phyloP scores from a whole-genome alignment of 768 basidiomycete genomes.

The Xerocomus potaroensis region DNA sequence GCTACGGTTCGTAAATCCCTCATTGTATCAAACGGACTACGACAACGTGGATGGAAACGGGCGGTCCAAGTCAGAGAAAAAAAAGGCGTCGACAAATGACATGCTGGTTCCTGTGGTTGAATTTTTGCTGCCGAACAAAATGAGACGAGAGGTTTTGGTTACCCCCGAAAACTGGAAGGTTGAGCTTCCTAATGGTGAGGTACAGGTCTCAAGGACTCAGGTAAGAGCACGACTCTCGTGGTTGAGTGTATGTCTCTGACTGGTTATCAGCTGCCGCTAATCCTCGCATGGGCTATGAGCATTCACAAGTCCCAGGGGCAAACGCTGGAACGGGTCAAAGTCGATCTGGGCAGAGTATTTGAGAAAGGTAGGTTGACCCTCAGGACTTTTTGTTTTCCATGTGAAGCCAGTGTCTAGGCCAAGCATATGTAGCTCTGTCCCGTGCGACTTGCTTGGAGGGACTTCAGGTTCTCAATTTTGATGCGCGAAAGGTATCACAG shows the following conservation, averaged over 20 bases:
- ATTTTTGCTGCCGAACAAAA: slow-evolving; percentile 61
- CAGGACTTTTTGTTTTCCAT: background rate
- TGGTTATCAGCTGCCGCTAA: slow-evolving; percentile 64
- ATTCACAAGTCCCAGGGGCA: slow-evolving; percentile 99
- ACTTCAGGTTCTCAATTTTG: slow-evolving; percentile 79
- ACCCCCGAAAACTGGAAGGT: slow-evolving; percentile 78
- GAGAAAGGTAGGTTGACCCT: slow-evolving; percentile 66
- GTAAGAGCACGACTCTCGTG: slow-evolving; percentile 36
- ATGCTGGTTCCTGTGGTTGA: slow-evolving; percentile 69
- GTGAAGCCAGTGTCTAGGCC: slow-evolving; percentile 43
- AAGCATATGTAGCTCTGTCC: slow-evolving; percentile 89
- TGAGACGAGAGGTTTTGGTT: slow-evolving; percentile 52
- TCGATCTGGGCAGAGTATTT: slow-evolving; percentile 89
- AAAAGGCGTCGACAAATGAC: slow-evolving; percentile 24
- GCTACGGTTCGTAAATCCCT: slow-evolving; percentile 62
- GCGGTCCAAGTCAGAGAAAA: slow-evolving; percentile 33
- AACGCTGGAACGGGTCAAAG: slow-evolving; percentile 90
- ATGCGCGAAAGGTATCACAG: slow-evolving; percentile 57
- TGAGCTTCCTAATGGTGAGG: slow-evolving; percentile 81
- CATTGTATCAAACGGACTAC: slow-evolving; percentile 40
- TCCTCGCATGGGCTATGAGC: slow-evolving; percentile 95
- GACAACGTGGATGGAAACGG: slow-evolving; percentile 34
- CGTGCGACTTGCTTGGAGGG: slow-evolving; percentile 85
- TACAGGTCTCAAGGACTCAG: slow-evolving; percentile 77
- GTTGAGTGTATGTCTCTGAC: background rate